Conservation (phyloP, 495 filamentous ascomycete genomes). For the Penicillium dipodomyicola region DNA sequence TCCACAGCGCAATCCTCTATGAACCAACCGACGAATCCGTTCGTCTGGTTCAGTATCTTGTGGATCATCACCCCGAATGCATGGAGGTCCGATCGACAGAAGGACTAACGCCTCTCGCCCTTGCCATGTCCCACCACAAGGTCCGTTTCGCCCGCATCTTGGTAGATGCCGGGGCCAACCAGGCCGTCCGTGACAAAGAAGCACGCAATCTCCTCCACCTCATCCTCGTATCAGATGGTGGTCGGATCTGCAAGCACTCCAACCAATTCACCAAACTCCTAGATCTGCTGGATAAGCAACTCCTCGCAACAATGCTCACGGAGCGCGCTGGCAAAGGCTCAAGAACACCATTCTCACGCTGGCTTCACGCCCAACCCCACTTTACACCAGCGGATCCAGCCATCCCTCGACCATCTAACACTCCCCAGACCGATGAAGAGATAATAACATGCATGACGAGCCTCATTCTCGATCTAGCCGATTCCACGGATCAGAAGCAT, state of each 20-base stretch:
- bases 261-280: conserved; percentile 44
- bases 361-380: conserved; percentile 24
- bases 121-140: conserved; percentile 54
- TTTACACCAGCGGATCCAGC: neutral
- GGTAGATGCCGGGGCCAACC: conserved; percentile 63
- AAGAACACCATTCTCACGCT: conserved; percentile 49
- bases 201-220: conserved; percentile 62
- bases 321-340: conserved; percentile 47
- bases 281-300: conserved; percentile 49
- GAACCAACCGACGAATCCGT: conserved; percentile 37
- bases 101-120: conserved; percentile 61
- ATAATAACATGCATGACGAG: conserved; percentile 9
- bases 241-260: conserved; percentile 11
- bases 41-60: conserved; percentile 59
- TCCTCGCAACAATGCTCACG: conserved; percentile 43
- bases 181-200: conserved; percentile 49
- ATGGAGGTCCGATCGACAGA: conserved; percentile 58
- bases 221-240: conserved; percentile 32
- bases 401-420: neutral
- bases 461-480: conserved; percentile 50
- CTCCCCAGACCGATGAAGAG: neutral
- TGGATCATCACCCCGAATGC: conserved; percentile 54
- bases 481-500: conserved; percentile 47
- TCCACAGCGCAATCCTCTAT: conserved; percentile 63
- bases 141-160: conserved; percentile 55